These are phyloP conservation scores for Massariosphaeria phaeospora DNA, from an alignment of 495 filamentous ascomycete species.

Conservation along the genomic window DNA sequence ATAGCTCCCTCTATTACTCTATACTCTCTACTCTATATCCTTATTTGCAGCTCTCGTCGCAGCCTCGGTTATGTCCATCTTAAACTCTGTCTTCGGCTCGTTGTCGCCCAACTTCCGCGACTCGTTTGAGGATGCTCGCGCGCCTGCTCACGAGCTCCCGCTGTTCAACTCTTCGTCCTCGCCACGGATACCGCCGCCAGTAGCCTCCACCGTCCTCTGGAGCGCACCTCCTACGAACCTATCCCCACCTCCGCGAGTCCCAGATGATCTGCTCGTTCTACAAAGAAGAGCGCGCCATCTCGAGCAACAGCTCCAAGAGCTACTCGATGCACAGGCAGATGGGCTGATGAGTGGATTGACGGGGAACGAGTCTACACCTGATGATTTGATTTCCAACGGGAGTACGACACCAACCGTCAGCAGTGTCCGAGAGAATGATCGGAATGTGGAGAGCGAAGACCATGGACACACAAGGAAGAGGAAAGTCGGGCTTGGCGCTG, in stretches of 20 bases:
- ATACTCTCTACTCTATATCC: too few species aligned
- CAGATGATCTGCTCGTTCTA: conserved; percentile 40
- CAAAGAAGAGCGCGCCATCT: conserved; percentile 56
- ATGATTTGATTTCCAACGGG: conserved; percentile 46
- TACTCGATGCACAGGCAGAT: conserved; percentile 81
- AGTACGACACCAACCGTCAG: conserved; percentile 48
- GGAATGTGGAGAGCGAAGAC: conserved; percentile 33
- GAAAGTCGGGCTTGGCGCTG: conserved; percentile 55
- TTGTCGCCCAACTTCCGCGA: conserved; percentile 22
- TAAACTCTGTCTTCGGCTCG: conserved; percentile 27
- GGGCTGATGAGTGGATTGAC: conserved; percentile 58
- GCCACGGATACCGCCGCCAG: conserved; percentile 24
- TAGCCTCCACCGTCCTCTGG: conserved; percentile 23
- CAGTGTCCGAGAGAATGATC: conserved; percentile 31
- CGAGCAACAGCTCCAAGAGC: conserved; percentile 67
- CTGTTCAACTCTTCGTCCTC: conserved; percentile 8
- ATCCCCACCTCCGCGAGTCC: conserved; percentile 19
- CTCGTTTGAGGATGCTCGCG: conserved; percentile 25
- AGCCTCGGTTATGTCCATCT: conserved; percentile 16
- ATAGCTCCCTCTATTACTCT: too few species aligned
- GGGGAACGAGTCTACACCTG: conserved; percentile 31
- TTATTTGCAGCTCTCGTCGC: too few species aligned
- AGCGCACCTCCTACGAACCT: conserved; percentile 7
- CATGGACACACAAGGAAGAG: conserved; percentile 52
- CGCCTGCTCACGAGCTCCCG: conserved; percentile 21